phyloP scores from a whole-genome alignment of 2,329 filamentous ascomycete species.

The Cadophora malorum region DNA sequence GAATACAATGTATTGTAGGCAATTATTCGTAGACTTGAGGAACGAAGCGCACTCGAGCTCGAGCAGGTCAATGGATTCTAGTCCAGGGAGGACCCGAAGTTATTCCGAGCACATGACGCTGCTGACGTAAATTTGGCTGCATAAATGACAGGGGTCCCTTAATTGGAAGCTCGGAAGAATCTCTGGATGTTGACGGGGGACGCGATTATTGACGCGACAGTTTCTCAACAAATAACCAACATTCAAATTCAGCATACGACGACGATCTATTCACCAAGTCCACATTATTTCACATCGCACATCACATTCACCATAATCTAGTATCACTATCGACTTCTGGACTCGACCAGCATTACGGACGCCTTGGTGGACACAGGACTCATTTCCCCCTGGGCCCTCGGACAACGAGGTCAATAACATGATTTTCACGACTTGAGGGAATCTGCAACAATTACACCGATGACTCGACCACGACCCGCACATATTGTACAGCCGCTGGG shows the following conservation, averaged over 20 bases:
- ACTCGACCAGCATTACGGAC: not conserved
- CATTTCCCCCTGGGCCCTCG: constrained; percentile 10
- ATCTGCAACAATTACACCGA: constrained; percentile 5
- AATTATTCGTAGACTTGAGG: no score
- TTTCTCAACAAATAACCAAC: constrained; percentile 16
- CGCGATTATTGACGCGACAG: constrained; percentile 25
- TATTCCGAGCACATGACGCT: constrained; percentile 11
- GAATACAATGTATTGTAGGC: no score
- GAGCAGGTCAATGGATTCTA: no score
- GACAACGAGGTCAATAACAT: constrained; percentile 20
- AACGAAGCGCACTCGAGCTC: no score
- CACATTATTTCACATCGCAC: not conserved
- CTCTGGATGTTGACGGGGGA: constrained; percentile 25
- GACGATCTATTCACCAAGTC: not conserved
- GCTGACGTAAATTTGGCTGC: constrained; percentile 16
- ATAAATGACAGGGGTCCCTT: constrained; percentile 19
- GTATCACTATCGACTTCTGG: not conserved
- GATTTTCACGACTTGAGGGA: constrained; percentile 10
- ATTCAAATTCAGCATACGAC: not conserved
- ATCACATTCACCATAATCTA: not conserved
- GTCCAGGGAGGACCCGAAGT: not conserved
- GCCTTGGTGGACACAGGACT: constrained; percentile 1
- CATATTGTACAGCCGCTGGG: constrained; percentile 16
- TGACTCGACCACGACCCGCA: constrained; percentile 21
- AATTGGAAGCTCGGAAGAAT: constrained; percentile 23